Evolutionary conservation across 305 asterid species (phyloP).

Genomic region (Solanum aculeatissimum): DNA sequence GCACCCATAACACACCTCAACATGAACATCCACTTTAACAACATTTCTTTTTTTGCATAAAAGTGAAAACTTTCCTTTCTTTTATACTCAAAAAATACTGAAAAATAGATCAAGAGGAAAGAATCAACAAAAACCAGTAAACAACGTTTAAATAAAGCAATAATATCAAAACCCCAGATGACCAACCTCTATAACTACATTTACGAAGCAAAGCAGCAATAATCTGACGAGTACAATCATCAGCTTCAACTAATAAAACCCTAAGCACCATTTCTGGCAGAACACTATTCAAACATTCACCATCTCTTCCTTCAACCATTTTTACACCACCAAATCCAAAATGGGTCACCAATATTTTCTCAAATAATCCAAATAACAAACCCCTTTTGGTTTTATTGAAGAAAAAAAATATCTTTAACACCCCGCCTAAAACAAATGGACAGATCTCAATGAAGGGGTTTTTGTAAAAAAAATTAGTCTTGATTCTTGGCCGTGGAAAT

Average conservation of each 20-base stretch:
- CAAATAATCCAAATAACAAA: no score
- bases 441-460: not conserved
- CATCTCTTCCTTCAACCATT: not conserved
- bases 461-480: not conserved
- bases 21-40: not conserved
- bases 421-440: not conserved
- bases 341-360: not conserved
- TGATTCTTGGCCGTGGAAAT: not conserved
- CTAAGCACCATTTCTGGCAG: constrained; percentile 67
- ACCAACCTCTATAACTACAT: constrained; percentile 84
- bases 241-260: constrained; percentile 82
- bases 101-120: not conserved
- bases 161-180: not conserved
- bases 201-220: constrained; percentile 84
- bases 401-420: not conserved
- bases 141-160: not conserved
- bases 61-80: not conserved
- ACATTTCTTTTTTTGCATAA: not conserved
- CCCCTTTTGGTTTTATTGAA: not conserved
- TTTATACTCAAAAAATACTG: not conserved
- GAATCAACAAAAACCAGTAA: not conserved
- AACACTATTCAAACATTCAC: constrained; percentile 36
- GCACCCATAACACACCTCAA: not conserved
- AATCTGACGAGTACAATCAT: constrained; percentile 83
- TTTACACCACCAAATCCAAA: not conserved